Evolutionary conservation across 805 yeast species (phyloP), one percentile per base, ranked within the genome.

Genomic region (Candida suzukii): DNA sequence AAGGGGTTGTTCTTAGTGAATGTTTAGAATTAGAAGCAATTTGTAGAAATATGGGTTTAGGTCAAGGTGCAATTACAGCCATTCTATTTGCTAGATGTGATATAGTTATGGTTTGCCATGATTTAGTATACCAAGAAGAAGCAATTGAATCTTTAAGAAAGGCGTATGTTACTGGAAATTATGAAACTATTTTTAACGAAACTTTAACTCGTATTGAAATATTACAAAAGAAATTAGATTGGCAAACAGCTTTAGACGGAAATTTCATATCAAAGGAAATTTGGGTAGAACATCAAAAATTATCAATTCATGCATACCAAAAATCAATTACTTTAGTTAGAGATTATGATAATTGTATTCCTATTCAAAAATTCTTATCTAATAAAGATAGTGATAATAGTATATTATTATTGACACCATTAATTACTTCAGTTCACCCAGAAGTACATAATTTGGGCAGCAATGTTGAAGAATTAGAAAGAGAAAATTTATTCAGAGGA

Each of bases 1-100:
- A 75, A 12, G 83, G 83, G 2, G 70, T 77, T 21, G 80, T 75
- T 13, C 59, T 78, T 14, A 67, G 76, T 43, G 84, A 78, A 50
- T 78, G 84, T 49, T 59, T 78, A 37, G 82, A 78, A 51, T 68
- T 78, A 75, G 83, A 78, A 43, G 76, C 82, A 1, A 59, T 78
- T 20, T 74, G 75, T 53, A 78, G 75, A 41, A 74, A 76, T n/a
- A 71, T 78, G 39, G 84, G 84, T 4, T 63, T 78, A 29, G 77
- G 80, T n/a, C 84, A 78, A 54, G 84, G 83, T 10, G 80, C 78
- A 1, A 70, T 76, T 8, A 63, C 76, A 51, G 80, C 83, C 2
- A 60, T 77, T n/a, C 34, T 51, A 8, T 68, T 70, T 38, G 84
- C 83, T 8, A 80, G 83, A 5, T 78, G 84, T 57, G 84, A 78